Evolutionary conservation across 2,329 filamentous ascomycete species (phyloP).

Genomic region (Fusarium subglutinans): DNA sequence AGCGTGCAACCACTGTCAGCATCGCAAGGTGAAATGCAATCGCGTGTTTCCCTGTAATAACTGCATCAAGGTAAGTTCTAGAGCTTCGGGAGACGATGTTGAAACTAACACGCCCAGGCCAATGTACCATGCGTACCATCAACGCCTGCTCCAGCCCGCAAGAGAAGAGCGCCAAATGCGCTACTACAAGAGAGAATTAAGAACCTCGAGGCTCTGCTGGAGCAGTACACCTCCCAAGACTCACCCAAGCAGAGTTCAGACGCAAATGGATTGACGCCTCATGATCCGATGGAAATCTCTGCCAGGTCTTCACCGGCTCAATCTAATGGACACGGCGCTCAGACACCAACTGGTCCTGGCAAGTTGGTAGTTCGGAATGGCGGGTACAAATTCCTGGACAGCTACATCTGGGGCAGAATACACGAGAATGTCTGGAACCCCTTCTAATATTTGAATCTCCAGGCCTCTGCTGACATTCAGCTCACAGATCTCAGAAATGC

Average conservation of each 20-base stretch:
- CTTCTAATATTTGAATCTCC: accelerated
- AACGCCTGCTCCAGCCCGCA: slow-evolving; percentile 8
- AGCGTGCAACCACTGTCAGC: slow-evolving; percentile 17
- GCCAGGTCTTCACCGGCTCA: neutral
- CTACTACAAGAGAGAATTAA: slow-evolving; percentile 4
- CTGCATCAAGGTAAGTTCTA: neutral
- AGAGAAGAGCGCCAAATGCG: slow-evolving; percentile 15
- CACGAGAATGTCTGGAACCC: neutral
- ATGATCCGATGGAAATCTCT: neutral
- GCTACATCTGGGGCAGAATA: neutral
- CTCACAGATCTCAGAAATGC: slow-evolving; percentile 2
- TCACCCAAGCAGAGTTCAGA: neutral
- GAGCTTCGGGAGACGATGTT: accelerated
- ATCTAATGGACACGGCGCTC: neutral
- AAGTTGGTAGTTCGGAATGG: slow-evolving; percentile 10
- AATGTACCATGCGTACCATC: slow-evolving; percentile 3
- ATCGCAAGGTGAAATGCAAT: slow-evolving; percentile 21
- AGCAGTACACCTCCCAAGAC: slow-evolving; percentile 1
- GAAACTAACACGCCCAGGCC: neutral
- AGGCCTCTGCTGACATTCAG: accelerated
- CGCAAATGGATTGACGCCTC: neutral
- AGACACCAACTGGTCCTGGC: neutral
- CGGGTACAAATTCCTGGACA: slow-evolving; percentile 11
- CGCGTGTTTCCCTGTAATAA: slow-evolving; percentile 12
- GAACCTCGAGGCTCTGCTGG: slow-evolving; percentile 4